A percentile compares a stretch with the other conserved stretches of the same genome.
phyloP scores from a whole-genome alignment of 257 asterid species.

The Buddleja alternifolia region DNA sequence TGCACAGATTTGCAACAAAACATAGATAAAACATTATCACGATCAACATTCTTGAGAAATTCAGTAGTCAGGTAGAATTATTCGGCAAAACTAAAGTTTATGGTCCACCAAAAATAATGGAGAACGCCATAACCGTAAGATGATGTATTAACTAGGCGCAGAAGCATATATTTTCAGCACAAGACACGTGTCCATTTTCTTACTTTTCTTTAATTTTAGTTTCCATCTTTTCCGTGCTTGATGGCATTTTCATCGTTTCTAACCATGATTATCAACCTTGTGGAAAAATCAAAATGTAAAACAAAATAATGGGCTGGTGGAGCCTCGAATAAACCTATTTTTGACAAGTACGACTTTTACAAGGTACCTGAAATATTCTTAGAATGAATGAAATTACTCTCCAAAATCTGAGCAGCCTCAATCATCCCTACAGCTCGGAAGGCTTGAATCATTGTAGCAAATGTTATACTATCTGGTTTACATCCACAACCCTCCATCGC shows the following conservation, averaged over 20 bases:
- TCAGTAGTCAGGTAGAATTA: neutral
- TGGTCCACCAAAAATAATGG: neutral
- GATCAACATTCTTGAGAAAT: constrained; percentile 12
- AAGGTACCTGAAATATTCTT: constrained; percentile 37
- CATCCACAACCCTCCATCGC: constrained; percentile 72
- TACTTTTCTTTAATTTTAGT: too few species aligned
- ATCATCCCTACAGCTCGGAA: constrained; percentile 68
- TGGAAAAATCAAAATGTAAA: too few species aligned
- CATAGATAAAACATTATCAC: constrained; percentile 4
- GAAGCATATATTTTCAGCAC: too few species aligned
- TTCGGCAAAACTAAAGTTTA: neutral
- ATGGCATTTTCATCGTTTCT: too few species aligned
- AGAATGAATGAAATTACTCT: constrained; percentile 41
- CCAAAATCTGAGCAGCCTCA: constrained; percentile 63
- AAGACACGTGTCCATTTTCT: too few species aligned
- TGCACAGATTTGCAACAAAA: too few species aligned
- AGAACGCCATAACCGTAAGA: too few species aligned
- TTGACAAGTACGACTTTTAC: neutral
- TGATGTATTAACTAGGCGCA: too few species aligned
- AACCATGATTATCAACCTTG: too few species aligned
- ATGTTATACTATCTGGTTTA: constrained; percentile 71
- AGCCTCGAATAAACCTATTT: too few species aligned
- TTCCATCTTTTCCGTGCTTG: too few species aligned
- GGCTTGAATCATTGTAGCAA: constrained; percentile 68
- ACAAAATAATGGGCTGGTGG: too few species aligned